Conservation (phyloP, 257 asterid species). For the Solanum chiquidenum region DNA sequence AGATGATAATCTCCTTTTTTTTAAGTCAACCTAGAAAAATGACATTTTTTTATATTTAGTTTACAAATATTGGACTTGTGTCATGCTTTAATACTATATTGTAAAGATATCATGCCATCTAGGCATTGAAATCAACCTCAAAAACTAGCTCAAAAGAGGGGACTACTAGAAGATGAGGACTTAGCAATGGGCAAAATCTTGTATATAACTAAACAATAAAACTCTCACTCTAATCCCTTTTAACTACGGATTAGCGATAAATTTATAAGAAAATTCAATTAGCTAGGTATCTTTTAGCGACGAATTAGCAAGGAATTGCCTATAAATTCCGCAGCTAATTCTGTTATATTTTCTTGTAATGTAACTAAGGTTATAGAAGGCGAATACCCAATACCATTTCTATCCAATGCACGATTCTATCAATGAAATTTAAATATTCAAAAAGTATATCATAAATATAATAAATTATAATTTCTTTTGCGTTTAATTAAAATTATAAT, state of each 20-base stretch:
- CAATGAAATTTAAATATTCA: neutral
- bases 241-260: too few species aligned
- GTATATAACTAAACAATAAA: too few species aligned
- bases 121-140: too few species aligned
- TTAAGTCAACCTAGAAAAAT: too few species aligned
- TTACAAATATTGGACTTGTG: neutral
- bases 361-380: neutral
- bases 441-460: neutral
- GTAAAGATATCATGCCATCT: too few species aligned
- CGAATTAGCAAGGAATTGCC: neutral
- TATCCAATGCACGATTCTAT: too few species aligned
- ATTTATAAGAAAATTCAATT: too few species aligned
- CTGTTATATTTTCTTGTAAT: neutral
- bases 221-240: neutral
- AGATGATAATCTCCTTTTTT: neutral
- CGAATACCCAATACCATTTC: too few species aligned
- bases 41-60: too few species aligned
- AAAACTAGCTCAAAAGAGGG: too few species aligned
- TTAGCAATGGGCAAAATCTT: too few species aligned
- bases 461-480: neutral
- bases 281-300: neutral
- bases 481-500: rapidly evolving
- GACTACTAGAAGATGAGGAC: neutral
- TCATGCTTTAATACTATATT: neutral
- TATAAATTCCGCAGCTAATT: neutral